Evolutionary conservation across 768 basidiomycete genomes (phyloP).

Genomic region (Tricholoma terreum): DNA sequence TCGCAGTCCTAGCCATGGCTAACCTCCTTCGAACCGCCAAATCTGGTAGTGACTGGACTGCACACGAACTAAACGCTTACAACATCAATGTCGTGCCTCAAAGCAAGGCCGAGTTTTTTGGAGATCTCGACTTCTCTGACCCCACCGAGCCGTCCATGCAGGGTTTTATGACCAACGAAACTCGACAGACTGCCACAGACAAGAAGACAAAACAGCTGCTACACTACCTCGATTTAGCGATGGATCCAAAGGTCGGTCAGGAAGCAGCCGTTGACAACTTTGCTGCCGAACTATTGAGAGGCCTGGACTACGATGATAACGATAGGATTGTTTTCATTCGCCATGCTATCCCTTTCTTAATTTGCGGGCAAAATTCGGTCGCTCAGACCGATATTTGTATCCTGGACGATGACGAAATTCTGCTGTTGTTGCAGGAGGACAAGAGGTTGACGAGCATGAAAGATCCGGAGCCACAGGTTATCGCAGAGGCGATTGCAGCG

Average conservation of each 20-base stretch:
- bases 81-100: no score
- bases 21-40: no score
- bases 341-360: neutral
- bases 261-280: neutral
- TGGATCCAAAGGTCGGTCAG: neutral
- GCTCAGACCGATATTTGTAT: conserved; percentile 23
- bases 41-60: no score
- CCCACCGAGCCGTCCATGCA: no score
- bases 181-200: neutral
- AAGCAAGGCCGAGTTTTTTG: no score
- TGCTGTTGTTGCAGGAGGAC: conserved; percentile 14
- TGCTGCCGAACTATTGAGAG: neutral
- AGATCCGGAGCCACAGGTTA: conserved; percentile 29
- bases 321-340: neutral
- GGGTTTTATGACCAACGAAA: neutral
- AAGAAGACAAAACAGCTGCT: neutral
- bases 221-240: neutral
- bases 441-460: conserved; percentile 9
- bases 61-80: no score
- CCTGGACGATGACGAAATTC: conserved; percentile 19
- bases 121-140: no score
- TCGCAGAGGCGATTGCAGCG: conserved; percentile 28
- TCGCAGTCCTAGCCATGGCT: no score
- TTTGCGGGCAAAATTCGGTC: conserved; percentile 15
- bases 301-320: neutral